Conservation (phyloP, 2,329 filamentous ascomycete genomes). For the Metarhizium sp. region DNA sequence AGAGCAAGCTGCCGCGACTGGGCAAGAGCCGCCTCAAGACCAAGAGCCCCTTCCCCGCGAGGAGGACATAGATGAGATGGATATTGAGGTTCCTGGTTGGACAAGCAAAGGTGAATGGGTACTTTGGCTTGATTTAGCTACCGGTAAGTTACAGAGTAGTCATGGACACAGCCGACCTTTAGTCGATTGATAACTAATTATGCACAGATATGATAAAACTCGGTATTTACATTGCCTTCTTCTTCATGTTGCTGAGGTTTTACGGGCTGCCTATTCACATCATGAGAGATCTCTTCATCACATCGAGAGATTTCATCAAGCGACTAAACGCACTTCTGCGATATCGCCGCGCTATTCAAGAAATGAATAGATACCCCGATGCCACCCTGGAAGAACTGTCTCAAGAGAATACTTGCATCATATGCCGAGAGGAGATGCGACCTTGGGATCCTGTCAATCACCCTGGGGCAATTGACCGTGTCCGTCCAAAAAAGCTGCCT, state of each 20-base stretch:
- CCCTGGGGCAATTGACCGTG: constrained; percentile 68
- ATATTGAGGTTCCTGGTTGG: constrained; percentile 93
- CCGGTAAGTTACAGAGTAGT: constrained; percentile 43
- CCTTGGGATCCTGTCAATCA: constrained; percentile 54
- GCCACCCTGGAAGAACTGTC: constrained; percentile 78
- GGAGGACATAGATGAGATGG: constrained; percentile 81
- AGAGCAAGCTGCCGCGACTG: constrained; percentile 37
- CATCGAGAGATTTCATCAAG: constrained; percentile 83
- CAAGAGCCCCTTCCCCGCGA: constrained; percentile 49
- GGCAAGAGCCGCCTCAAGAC: constrained; percentile 45
- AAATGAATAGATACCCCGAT: constrained; percentile 93
- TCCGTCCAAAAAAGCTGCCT: constrained; percentile 88
- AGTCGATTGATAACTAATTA: constrained; percentile 1
- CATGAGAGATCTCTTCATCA: constrained; percentile 90
- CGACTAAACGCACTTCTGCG: constrained; percentile 79
- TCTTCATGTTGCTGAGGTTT: constrained; percentile 84
- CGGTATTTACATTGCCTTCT: constrained; percentile 82
- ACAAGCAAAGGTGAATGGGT: constrained; percentile 91
- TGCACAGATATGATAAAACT: constrained; percentile 77
- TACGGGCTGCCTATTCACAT: constrained; percentile 96
- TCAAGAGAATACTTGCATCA: constrained; percentile 90
- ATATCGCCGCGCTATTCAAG: constrained; percentile 82
- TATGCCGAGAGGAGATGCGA: constrained; percentile 93
- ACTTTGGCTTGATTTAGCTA: constrained; percentile 76
- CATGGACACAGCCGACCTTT: constrained; percentile 3